phyloP scores from a whole-genome alignment of 805 yeast species.

The Suhomyces faveliae region DNA sequence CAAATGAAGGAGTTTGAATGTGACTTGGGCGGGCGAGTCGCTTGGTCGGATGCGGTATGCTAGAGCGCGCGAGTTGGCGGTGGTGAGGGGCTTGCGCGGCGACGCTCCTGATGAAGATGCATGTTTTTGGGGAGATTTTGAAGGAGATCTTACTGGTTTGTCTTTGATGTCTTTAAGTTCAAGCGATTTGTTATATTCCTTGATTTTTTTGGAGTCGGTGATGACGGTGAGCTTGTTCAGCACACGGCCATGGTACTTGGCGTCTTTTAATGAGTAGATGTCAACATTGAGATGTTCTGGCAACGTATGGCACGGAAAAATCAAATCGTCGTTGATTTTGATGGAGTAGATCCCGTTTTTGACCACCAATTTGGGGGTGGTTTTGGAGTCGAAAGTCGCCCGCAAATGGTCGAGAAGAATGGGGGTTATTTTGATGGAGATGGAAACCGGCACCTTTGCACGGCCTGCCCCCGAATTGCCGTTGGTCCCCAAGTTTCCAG shows the following conservation, averaged over 20 bases:
- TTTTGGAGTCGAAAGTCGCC: conserved; percentile 13
- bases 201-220: conserved; percentile 30
- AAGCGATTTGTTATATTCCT: conserved; percentile 15
- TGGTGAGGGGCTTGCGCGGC: background rate
- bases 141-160: conserved; percentile 3
- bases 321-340: conserved; percentile 23
- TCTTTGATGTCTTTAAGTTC: conserved; percentile 1
- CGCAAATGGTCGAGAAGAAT: conserved; percentile 28
- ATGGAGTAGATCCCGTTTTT: conserved; percentile 35
- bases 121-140: conserved; percentile 1
- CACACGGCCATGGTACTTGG: conserved; percentile 31
- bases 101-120: background rate
- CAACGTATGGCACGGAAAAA: conserved; percentile 32
- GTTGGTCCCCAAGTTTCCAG: conserved; percentile 1
- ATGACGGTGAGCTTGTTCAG: conserved; percentile 28
- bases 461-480: background rate
- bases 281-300: conserved; percentile 39
- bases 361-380: conserved; percentile 33
- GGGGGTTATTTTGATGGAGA: conserved; percentile 28
- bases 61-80: background rate
- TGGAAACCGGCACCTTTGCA: conserved; percentile 20
- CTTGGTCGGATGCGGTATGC: conserved; percentile 5
- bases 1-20: conserved; percentile 39
- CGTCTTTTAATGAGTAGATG: conserved; percentile 21
- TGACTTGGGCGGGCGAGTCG: conserved; percentile 4